Evolutionary conservation across 2,329 filamentous ascomycete genomes (phyloP), one percentile per base, ranked within the genome.

Genomic region (Pseudogymnoascus sp.): DNA sequence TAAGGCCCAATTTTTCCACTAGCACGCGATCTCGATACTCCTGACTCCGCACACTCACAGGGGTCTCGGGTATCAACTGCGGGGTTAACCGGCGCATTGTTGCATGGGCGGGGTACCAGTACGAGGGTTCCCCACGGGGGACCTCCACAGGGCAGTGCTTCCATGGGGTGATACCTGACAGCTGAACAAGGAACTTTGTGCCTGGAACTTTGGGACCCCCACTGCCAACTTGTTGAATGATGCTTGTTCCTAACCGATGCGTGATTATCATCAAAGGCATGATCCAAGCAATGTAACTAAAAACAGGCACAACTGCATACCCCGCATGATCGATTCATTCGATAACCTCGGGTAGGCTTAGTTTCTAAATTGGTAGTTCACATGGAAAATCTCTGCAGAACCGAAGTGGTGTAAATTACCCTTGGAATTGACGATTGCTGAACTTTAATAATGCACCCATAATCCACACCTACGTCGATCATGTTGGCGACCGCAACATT

Each of bases 311-410:
- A 12, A 2, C 9, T 55, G 44, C 44, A 55, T 31, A 33, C 44
- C 44, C 44, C 44, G 44, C 44, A 17, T 55, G 13, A 55, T 55
- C 27, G 31, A 9, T 33, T 55, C 31, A n/a, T 33, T 33, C n/a
- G 17, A 33, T 55, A 55, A 55, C 44, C 44, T 55, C 44, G 44
- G 44, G 44, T 55, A 55, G 44, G 44, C 44, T 33, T 55, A 55
- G 44, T 33, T 55, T 27, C 27, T 33, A 17, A 17, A 55, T 33
- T 55, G 9, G 29, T 17, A 55, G 5, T 55, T 31, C 44, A 55
- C 44, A 55, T 55, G 44, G 44, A 33, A 55, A 55, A 33, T 55
- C 8, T 55, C 9, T 33, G 1, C 0, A 55, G n/a, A 55, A 27
- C 44, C 44, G 44, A 55, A 33, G 33, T 55, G 44, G 44, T 55